phyloP scores from a whole-genome alignment of 345 rosid species.

The Citrus unshiu region DNA sequence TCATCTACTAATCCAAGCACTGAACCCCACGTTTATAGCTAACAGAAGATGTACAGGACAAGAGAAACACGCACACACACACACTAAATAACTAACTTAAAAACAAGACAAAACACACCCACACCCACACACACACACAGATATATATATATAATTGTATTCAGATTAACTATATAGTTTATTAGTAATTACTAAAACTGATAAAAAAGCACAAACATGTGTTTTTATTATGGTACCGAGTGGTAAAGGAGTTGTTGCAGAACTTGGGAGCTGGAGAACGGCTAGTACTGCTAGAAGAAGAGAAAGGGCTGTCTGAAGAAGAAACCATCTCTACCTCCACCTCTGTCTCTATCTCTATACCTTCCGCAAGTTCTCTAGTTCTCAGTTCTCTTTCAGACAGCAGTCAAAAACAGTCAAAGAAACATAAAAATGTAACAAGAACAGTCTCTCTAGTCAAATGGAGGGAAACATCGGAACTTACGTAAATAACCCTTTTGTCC shows the following conservation, averaged over 20 bases:
- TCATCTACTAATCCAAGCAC: neutral
- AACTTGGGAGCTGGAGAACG: slow-evolving; percentile 37
- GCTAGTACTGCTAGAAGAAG: slow-evolving; percentile 16
- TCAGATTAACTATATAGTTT: neutral
- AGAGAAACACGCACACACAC: neutral
- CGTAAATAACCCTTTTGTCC: neutral
- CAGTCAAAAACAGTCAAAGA: slow-evolving; percentile 8
- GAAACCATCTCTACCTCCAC: slow-evolving; percentile 10
- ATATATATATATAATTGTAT: too few relatives aligned
- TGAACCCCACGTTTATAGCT: neutral
- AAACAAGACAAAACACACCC: neutral
- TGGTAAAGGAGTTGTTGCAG: slow-evolving; percentile 43
- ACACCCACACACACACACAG: too few relatives aligned
- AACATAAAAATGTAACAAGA: neutral
- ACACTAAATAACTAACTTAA: neutral
- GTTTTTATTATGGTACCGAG: slow-evolving; percentile 31
- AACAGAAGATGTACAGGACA: neutral
- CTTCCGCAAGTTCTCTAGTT: neutral
- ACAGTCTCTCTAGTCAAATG: neutral
- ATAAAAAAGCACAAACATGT: neutral
- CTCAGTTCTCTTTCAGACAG: neutral
- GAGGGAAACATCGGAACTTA: neutral
- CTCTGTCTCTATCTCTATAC: neutral
- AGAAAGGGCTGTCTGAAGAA: slow-evolving; percentile 25
- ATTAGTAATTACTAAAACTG: too few relatives aligned